Base-by-base conservation (phyloP, 371 early-diverging fungal genomes). In the Fennellomyces sp. region DNA sequence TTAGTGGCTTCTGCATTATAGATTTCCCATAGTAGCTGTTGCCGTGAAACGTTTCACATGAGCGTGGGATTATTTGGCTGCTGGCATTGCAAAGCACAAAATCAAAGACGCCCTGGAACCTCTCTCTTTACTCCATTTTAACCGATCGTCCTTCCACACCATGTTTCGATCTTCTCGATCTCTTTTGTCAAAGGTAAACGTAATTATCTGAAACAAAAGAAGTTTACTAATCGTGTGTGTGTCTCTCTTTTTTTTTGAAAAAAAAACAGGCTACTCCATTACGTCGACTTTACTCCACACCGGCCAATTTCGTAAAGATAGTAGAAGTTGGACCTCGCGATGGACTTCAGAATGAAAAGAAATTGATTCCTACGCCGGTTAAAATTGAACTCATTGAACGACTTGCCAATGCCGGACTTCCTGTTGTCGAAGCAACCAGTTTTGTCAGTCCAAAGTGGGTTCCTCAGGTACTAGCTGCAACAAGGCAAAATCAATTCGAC, bases 381-480 rank as follows among this genome's bases (percentile, higher is more conserved):
- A 98, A 96, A 65, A 83, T 96, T 39, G 82, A 86, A 23, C 78
- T 98, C 56, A 94, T 98, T 72, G 88, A 94, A 65, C 72, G 80
- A 15, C 86, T 98, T 10, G 78, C 92, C 5, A 82, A 89, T 29
- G 82, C 93, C n/a, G 97, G 97, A 13, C 81, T 98, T 27, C 75
- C 87, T 1, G 91, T 89, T 2, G 86, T 98, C 30, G 98, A 98
- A 75, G 87, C 94, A 17, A 93, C 96, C 1, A 90, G 94, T 59
- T 97, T 98, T 78, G 97, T 97, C n/a, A 94, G 95, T 6, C 97
- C 97, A 6, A 97, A 97, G 75, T 95, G 95, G 94, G 96, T 98
- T 3, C 98, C 98, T 56, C 97, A 97, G 80, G 91, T 91, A 83
- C 47, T 47, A n/a, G n/a, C n/a, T n/a, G n/a, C n/a, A n/a, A n/a